phyloP scores from a whole-genome alignment of 352 stramenopile genomes.

The Pythium catenulatum region DNA sequence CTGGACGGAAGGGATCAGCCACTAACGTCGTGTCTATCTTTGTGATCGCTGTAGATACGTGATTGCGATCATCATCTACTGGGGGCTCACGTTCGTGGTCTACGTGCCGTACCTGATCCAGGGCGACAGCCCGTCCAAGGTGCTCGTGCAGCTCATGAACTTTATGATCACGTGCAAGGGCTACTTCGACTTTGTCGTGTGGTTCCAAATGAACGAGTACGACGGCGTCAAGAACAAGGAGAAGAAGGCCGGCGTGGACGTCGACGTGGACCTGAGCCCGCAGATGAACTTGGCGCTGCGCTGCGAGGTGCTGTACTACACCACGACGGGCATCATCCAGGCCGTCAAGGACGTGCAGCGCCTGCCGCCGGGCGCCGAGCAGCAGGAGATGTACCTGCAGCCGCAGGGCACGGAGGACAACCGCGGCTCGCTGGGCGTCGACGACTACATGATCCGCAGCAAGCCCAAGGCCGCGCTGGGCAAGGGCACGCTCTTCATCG shows the following conservation, averaged over 20 bases:
- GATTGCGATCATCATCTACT: constrained; percentile 95
- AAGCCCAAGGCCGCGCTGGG: constrained; percentile 81
- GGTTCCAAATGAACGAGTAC: constrained; percentile 94
- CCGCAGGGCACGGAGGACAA: constrained; percentile 89
- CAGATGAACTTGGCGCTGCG: constrained; percentile 92
- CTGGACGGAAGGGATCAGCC: no score
- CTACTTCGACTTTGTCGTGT: constrained; percentile 94
- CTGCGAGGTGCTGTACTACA: constrained; percentile 93
- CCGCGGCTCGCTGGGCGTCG: constrained; percentile 83
- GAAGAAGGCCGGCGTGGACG: constrained; percentile 86
- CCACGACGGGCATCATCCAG: constrained; percentile 93
- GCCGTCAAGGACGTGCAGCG: constrained; percentile 86
- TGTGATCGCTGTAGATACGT: constrained; percentile 76
- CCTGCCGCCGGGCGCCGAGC: constrained; percentile 78
- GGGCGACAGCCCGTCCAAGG: constrained; percentile 63
- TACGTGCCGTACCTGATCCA: constrained; percentile 93
- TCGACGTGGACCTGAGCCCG: constrained; percentile 91
- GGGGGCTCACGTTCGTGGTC: constrained; percentile 89
- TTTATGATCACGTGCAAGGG: constrained; percentile 95
- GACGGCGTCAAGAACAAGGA: constrained; percentile 63
- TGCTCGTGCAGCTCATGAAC: constrained; percentile 89
- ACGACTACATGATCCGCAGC: constrained; percentile 92
- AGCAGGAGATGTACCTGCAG: constrained; percentile 89
- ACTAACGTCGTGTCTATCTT: constrained; percentile 6
- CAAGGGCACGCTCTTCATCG: constrained; percentile 92